Percentiles rank a stretch among this genome's conserved stretches.
Conservation (phyloP, 208 protist genomes). For the Acanthamoeba sp. region DNA sequence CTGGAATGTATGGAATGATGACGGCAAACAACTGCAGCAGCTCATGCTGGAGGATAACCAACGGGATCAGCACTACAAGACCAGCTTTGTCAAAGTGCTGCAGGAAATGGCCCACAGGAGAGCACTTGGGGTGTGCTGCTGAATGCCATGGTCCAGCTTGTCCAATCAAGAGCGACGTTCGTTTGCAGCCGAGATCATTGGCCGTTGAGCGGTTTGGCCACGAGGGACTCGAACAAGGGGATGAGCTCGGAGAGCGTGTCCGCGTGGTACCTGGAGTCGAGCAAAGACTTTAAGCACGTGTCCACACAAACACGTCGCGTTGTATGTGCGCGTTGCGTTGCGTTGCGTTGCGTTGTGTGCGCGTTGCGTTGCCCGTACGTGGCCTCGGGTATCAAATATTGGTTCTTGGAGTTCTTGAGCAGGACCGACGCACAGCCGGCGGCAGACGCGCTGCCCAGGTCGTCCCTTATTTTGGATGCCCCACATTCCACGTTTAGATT, state of each 20-base stretch:
- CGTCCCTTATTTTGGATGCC: too few relatives aligned
- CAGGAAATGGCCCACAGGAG: too few relatives aligned
- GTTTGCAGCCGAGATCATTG: too few relatives aligned
- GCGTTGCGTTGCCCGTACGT: background rate
- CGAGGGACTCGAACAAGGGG: constrained; percentile 47
- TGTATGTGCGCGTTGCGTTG: background rate
- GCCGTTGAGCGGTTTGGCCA: background rate
- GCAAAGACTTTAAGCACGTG: background rate
- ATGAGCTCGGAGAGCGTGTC: constrained; percentile 30
- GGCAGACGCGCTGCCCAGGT: background rate
- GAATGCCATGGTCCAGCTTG: too few relatives aligned
- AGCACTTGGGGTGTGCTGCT: too few relatives aligned
- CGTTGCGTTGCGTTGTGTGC: background rate
- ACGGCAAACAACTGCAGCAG: too few relatives aligned
- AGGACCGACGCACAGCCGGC: constrained; percentile 37
- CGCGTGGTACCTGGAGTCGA: background rate
- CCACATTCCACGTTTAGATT: too few relatives aligned
- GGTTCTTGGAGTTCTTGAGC: constrained; percentile 42
- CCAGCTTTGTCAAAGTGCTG: too few relatives aligned
- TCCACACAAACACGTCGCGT: background rate
- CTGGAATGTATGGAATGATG: too few relatives aligned
- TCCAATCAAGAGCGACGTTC: too few relatives aligned
- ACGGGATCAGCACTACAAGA: too few relatives aligned
- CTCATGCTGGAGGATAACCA: too few relatives aligned
- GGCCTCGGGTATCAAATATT: constrained; percentile 11